Conservation (phyloP, 2,329 filamentous ascomycete genomes). For the Plenodomus lindquistii region DNA sequence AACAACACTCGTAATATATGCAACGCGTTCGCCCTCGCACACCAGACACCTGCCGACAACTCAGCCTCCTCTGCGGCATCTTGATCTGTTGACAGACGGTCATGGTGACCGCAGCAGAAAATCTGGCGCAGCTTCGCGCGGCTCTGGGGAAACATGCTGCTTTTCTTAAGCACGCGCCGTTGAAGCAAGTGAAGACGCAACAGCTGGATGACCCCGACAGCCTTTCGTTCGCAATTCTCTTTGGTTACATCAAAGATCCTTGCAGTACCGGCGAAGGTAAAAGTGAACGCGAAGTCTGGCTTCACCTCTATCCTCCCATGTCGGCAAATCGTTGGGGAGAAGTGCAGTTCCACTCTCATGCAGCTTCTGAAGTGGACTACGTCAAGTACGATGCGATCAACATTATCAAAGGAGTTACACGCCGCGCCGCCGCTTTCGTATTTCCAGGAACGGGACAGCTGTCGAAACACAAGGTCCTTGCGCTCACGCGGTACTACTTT, state of each 20-base stretch:
- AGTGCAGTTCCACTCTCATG: background rate
- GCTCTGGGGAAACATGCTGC: background rate
- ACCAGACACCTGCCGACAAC: no score
- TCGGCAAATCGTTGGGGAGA: background rate
- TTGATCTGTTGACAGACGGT: background rate
- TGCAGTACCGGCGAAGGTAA: no score
- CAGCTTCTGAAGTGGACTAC: background rate
- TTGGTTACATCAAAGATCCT: background rate
- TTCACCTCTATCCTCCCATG: background rate
- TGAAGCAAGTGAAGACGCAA: background rate
- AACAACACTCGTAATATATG: no score
- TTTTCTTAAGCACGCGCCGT: background rate
- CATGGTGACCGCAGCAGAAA: background rate
- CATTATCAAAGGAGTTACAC: background rate
- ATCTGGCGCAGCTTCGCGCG: background rate
- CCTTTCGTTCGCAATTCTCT: background rate
- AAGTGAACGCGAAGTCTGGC: background rate
- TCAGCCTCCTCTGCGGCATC: no score
- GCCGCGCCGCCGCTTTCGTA: background rate
- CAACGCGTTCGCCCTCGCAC: no score
- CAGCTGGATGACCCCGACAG: background rate
- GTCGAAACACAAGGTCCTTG: background rate
- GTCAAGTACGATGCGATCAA: background rate
- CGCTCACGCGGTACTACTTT: conserved; percentile 12
- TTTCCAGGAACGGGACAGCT: background rate